Percentiles rank a stretch among this genome's conserved stretches.
phyloP scores from a whole-genome alignment of 768 basidiomycete species.

The Exsudoporus frostii region DNA sequence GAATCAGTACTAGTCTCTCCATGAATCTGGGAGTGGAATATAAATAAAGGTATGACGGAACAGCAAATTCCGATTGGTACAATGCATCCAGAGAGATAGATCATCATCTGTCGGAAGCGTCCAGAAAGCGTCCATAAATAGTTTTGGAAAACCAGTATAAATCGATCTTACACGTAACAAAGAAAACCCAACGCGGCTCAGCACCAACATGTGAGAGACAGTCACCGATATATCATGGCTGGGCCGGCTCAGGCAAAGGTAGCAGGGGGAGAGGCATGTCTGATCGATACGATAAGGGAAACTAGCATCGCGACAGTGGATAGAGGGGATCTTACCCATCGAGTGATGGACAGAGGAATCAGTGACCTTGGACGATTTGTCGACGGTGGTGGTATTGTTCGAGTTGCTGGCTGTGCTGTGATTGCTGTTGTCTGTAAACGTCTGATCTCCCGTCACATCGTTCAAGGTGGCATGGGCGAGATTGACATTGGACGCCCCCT shows the following conservation, averaged over 20 bases:
- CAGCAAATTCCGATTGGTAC: not conserved
- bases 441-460: slow-evolving; percentile 22
- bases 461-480: slow-evolving; percentile 17
- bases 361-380: slow-evolving; percentile 11
- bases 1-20: not conserved
- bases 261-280: not conserved
- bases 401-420: slow-evolving; percentile 12
- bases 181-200: no score
- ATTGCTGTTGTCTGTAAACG: slow-evolving; percentile 16
- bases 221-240: not conserved
- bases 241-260: not conserved
- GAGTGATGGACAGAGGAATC: slow-evolving; percentile 26
- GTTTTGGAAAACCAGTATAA: not conserved
- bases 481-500: slow-evolving; percentile 16
- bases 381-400: slow-evolving; percentile 18
- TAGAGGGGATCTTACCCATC: slow-evolving; percentile 12
- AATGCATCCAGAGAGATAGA: not conserved
- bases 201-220: not conserved
- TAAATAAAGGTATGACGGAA: not conserved
- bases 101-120: not conserved
- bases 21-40: not conserved
- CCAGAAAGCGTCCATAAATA: not conserved
- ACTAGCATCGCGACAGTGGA: not conserved
- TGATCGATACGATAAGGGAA: not conserved
- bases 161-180: not conserved